Evolutionary conservation across 805 yeast species (phyloP).

Genomic region (Zygosaccharomyces gambellarensis): DNA sequence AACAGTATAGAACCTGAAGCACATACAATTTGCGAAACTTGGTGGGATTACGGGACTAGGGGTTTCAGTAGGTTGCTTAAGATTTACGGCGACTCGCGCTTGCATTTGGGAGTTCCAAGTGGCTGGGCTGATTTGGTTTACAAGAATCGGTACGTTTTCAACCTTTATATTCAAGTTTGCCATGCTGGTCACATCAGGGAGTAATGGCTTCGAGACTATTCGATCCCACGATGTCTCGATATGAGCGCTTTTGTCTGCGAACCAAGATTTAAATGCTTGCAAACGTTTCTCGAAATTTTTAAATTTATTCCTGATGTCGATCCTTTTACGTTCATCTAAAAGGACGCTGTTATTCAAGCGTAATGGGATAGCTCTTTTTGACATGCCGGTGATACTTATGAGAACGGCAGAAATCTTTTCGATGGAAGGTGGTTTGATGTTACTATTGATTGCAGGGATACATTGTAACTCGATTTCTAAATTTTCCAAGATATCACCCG

Average conservation of each 20-base stretch:
- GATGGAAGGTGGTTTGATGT: neutral
- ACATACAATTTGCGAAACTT: neutral
- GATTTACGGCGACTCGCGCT: neutral
- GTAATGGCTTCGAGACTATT: neutral
- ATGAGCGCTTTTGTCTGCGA: neutral
- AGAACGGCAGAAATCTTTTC: neutral
- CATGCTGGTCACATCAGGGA: neutral
- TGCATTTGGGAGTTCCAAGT: neutral
- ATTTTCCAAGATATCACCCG: neutral
- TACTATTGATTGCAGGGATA: neutral
- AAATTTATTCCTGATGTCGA: neutral
- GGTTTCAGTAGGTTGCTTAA: neutral
- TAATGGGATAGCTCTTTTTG: neutral
- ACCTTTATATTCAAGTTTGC: neutral
- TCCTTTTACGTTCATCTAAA: neutral
- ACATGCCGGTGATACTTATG: neutral
- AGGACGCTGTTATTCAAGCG: neutral
- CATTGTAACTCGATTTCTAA: neutral
- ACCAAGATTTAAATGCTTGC: neutral
- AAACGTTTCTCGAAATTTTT: neutral
- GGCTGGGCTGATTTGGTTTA: neutral
- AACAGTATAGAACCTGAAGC: neutral
- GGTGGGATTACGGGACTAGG: neutral
- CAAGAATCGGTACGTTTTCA: neutral
- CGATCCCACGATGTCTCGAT: neutral